These are phyloP conservation scores for Cardamine resedifolia DNA, from an alignment of 345 rosid species.

Conservation along the genomic window DNA sequence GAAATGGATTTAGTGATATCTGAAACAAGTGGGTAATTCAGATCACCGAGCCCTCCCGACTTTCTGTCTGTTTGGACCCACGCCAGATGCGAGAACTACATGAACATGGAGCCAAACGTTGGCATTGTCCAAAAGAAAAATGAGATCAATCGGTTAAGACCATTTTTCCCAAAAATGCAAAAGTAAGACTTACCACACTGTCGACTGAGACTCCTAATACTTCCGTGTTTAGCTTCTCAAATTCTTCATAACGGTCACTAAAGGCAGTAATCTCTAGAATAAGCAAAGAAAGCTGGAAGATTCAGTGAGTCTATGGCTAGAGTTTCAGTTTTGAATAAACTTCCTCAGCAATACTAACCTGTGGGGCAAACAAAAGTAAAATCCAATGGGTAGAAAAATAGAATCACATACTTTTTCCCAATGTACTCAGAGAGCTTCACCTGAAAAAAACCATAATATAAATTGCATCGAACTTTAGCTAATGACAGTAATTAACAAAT, in stretches of 20 bases:
- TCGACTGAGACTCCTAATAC: conserved; percentile 77
- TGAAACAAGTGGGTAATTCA: conserved; percentile 76
- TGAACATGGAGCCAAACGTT: neutral
- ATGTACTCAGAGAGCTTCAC: conserved; percentile 84
- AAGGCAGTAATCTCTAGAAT: conserved; percentile 85
- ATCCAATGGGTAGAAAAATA: conserved; percentile 97
- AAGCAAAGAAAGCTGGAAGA: neutral
- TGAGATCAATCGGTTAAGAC: neutral
- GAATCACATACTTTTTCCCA: conserved; percentile 95
- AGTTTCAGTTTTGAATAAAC: neutral
- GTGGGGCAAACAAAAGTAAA: conserved; percentile 99
- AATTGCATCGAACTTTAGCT: neutral
- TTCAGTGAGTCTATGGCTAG: neutral
- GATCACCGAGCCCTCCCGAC: conserved; percentile 88
- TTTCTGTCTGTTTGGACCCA: conserved; percentile 94
- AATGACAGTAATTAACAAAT: neutral
- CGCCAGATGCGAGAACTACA: conserved; percentile 84
- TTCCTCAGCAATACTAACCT: conserved; percentile 53
- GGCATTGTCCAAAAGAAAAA: neutral
- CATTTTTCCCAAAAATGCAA: neutral
- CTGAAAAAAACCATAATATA: conserved; percentile 40
- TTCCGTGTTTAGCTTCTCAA: conserved; percentile 80
- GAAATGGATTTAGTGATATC: conserved; percentile 83
- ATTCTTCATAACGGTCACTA: conserved; percentile 79
- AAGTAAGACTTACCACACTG: conserved; percentile 66